Base-by-base conservation (phyloP, 768 basidiomycete genomes). In the Calocybe indica region DNA sequence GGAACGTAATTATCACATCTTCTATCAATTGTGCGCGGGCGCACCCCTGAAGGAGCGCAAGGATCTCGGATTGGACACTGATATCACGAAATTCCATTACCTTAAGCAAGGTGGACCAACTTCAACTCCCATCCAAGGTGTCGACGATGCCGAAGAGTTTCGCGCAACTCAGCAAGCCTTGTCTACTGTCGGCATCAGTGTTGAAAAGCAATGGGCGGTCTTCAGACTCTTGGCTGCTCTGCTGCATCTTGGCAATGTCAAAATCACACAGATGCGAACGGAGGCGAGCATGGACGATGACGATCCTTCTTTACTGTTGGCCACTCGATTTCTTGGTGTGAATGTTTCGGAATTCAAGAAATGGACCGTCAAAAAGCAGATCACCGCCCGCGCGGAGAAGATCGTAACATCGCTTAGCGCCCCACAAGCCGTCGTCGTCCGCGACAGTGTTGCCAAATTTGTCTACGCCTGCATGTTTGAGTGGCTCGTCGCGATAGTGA, bases 1-100 rank as follows among this genome's bases (percentile, higher is more conserved):
- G 38, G 96, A 99, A 66, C 84, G 96, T 50, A 99, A 99, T 68
- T 99, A 98, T 68, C 96, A 99, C 66, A 97, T 99, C 58, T 99
- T 99, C 75, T 98, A 99, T 69, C 96, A 99, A 63, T 74, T 99
- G n/a, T 92, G 95, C 56, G 89, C 94, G 0, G 96, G 96, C 41
- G 92, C 92, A 7, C 94, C 96, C 2, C 72, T 88, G 15, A 95
- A 95, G 65, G 96, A 99, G 61, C 83, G 92, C 37, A 95, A 95
- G 67, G 92, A 94, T 58, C 80, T 97, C 39, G 94, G 92, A 5
- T 76, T 99, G 34, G 91, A 94, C 57, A 73, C 76, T 13, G 89
- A 94, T 60, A 74, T 90, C 49, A 80, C 79, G 47, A 88, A 92
- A 63, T 99, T 98, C 68, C 79, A 85, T 53, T 98, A 89, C 61